Percentiles rank a stretch among this genome's conserved stretches.
Conservation (phyloP, 495 filamentous ascomycete genomes). For the Evernia prunastri region DNA sequence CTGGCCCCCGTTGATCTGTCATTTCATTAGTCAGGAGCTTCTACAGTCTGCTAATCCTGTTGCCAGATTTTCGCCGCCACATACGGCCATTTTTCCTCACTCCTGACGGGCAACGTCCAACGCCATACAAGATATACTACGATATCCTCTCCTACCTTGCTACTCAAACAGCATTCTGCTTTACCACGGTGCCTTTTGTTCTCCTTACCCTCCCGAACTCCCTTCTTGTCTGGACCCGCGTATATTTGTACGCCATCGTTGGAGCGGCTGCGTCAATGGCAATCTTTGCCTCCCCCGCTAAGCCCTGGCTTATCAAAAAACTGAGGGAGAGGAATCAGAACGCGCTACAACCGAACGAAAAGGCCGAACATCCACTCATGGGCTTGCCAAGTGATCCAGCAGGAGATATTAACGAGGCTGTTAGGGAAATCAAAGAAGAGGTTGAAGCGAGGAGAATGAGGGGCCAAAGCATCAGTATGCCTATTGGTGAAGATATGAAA, state of each 20-base stretch:
- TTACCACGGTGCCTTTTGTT: slow-evolving; percentile 75
- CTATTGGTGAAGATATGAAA: slow-evolving; percentile 42
- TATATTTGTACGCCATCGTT: slow-evolving; percentile 83
- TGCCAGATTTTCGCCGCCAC: slow-evolving; percentile 74
- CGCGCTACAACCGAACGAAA: slow-evolving; percentile 24
- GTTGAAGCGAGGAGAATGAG: slow-evolving; percentile 54
- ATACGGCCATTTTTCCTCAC: slow-evolving; percentile 90
- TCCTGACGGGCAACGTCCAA: slow-evolving; percentile 57
- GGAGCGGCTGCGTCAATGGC: slow-evolving; percentile 55
- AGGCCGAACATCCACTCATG: slow-evolving; percentile 52
- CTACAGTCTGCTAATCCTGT: neutral
- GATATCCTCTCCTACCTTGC: slow-evolving; percentile 71
- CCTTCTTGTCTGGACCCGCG: slow-evolving; percentile 66
- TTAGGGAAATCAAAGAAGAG: slow-evolving; percentile 66
- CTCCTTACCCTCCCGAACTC: slow-evolving; percentile 63
- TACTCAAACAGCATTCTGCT: slow-evolving; percentile 80
- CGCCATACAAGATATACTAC: slow-evolving; percentile 74
- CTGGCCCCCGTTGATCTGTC: neutral
- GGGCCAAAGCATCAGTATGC: slow-evolving; percentile 46
- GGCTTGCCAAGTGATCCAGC: slow-evolving; percentile 74
- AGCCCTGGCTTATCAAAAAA: slow-evolving; percentile 48
- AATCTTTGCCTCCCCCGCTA: slow-evolving; percentile 77
- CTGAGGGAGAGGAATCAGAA: slow-evolving; percentile 52
- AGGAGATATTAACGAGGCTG: slow-evolving; percentile 70
- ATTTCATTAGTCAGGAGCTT: neutral